Evolutionary conservation across 2,329 filamentous ascomycete species (phyloP).

Genomic region (Paecilomyces formosus): DNA sequence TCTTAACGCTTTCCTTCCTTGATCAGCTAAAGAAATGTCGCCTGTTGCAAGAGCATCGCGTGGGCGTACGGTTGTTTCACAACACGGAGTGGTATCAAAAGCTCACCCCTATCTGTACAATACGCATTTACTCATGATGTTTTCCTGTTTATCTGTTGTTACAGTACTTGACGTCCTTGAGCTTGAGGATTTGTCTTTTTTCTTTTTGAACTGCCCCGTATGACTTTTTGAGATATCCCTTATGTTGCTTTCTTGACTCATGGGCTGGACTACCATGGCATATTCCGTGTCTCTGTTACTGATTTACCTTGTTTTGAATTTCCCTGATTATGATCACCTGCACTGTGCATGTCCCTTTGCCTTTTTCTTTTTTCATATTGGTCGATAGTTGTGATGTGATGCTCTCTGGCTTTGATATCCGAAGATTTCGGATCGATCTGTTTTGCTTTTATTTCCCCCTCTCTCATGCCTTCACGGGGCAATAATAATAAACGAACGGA

Average conservation of each 20-base stretch:
- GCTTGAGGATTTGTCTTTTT: not conserved
- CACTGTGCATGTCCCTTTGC: not conserved
- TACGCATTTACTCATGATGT: not conserved
- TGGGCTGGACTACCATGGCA: not conserved
- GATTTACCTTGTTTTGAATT: not conserved
- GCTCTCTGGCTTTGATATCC: not conserved
- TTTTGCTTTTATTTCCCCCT: too few species aligned
- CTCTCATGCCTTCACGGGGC: too few species aligned
- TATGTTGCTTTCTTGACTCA: not conserved
- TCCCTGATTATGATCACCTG: not conserved
- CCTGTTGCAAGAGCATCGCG: not conserved
- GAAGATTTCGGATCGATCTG: too few species aligned
- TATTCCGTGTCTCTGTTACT: not conserved
- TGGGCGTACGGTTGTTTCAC: not conserved
- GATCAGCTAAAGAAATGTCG: not conserved
- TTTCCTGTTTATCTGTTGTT: not conserved
- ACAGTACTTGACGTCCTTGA: not conserved
- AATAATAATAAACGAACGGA: too few species aligned
- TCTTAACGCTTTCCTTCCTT: slow-evolving; percentile 3
- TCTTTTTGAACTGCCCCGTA: not conserved
- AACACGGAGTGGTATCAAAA: not conserved
- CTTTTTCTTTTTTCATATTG: not conserved
- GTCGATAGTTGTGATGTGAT: not conserved
- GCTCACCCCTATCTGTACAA: not conserved
- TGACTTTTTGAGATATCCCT: not conserved